Evolutionary conservation across 139 green algal genomes (phyloP).

Genomic region (Astrephomene gubernaculifera): DNA sequence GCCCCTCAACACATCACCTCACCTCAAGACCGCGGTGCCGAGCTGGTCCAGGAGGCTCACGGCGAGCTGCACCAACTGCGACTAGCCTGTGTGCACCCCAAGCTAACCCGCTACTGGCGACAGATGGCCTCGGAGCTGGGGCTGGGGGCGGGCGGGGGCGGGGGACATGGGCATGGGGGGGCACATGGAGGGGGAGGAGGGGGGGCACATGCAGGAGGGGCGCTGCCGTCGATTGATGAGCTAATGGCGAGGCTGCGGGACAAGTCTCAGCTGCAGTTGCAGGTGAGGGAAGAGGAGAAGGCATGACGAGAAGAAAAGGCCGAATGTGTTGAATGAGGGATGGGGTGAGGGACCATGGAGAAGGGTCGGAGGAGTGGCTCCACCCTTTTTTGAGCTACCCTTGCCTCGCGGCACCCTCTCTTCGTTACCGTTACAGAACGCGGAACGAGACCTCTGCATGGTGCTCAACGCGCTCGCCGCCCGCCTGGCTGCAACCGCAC

Average conservation of each 20-base stretch:
- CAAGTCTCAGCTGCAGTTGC: slow-evolving; percentile 59
- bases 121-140: slow-evolving; percentile 52
- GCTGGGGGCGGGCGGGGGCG: too few species aligned
- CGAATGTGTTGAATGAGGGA: neutral
- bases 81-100: slow-evolving; percentile 80
- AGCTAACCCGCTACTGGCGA: slow-evolving; percentile 76
- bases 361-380: neutral
- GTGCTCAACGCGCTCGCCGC: slow-evolving; percentile 69
- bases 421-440: slow-evolving; percentile 57
- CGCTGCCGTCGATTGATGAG: slow-evolving; percentile 47
- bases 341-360: neutral
- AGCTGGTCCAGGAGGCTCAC: slow-evolving; percentile 43
- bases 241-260: slow-evolving; percentile 73
- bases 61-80: slow-evolving; percentile 72
- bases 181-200: neutral
- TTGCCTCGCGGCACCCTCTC: too few species aligned
- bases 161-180: too few species aligned
- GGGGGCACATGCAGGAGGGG: slow-evolving; percentile 59
- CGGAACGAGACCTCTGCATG: slow-evolving; percentile 76
- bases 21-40: slow-evolving; percentile 6
- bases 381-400: neutral
- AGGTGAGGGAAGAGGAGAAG: slow-evolving; percentile 20
- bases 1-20: too few species aligned
- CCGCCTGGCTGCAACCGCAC: slow-evolving; percentile 27
- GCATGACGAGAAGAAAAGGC: neutral